phyloP scores from a whole-genome alignment of 2,329 filamentous ascomycete species.

The Nemania abortiva region DNA sequence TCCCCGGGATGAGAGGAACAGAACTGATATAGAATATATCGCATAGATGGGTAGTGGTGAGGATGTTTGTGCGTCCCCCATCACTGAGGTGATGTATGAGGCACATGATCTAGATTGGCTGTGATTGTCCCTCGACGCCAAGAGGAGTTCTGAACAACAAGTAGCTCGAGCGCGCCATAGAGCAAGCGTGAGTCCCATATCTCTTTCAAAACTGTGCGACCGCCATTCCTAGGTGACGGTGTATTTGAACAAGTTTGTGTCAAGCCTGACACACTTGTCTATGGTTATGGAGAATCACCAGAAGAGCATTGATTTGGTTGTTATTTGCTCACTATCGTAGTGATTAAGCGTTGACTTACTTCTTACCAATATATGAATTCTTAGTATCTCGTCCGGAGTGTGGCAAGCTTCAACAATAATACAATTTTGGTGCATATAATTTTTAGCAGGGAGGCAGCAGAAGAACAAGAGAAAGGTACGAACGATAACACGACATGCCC shows the following conservation, averaged over 20 bases:
- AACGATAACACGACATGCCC: too few relatives aligned
- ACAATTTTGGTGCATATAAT: too few relatives aligned
- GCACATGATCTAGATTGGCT: not conserved
- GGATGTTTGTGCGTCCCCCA: not conserved
- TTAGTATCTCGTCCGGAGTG: too few relatives aligned
- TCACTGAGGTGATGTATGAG: not conserved
- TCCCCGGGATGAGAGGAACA: not conserved
- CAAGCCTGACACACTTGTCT: not conserved
- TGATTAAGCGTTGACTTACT: not conserved
- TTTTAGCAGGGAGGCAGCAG: too few relatives aligned
- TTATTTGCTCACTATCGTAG: not conserved
- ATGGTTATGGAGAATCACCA: not conserved
- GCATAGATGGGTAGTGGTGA: not conserved
- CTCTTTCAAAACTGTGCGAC: too few relatives aligned
- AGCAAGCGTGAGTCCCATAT: not conserved
- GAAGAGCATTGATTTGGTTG: not conserved
- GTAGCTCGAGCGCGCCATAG: not conserved
- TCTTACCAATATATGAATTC: too few relatives aligned
- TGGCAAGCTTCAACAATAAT: too few relatives aligned
- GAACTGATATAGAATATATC: not conserved
- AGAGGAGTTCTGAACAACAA: not conserved
- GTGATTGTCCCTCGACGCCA: not conserved
- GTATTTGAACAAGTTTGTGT: not conserved
- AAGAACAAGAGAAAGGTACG: too few relatives aligned
- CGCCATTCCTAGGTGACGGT: not conserved